Evolutionary conservation across 192 early-diverging fungal species (phyloP).

Genomic region (Gaertneriomyces sp.): DNA sequence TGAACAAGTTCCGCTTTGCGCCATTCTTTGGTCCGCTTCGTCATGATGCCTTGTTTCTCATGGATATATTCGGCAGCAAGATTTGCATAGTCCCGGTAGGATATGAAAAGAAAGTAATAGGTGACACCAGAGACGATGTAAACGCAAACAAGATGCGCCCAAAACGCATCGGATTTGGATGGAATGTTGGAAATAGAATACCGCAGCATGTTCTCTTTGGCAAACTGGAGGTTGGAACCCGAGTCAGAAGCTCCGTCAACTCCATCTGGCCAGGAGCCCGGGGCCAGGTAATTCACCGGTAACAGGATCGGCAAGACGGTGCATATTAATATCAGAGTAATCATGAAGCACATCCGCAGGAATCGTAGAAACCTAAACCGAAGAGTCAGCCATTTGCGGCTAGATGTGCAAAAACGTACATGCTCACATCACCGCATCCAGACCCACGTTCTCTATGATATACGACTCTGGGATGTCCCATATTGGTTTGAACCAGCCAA

Average conservation of each 20-base stretch:
- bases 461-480: constrained; percentile 32
- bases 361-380: constrained; percentile 41
- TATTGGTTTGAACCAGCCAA: constrained; percentile 41
- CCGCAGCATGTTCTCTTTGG: not conserved
- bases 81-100: constrained; percentile 36
- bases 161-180: constrained; percentile 29
- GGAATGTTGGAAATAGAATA: constrained; percentile 40
- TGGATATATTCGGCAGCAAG: constrained; percentile 31
- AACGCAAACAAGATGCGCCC: constrained; percentile 39
- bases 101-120: constrained; percentile 36
- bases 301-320: constrained; percentile 35
- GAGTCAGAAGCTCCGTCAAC: too few relatives aligned
- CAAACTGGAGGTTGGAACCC: constrained; percentile 12
- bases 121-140: constrained; percentile 36
- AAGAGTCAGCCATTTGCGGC: not conserved
- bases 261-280: too few relatives aligned
- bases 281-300: constrained; percentile 42
- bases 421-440: constrained; percentile 47
- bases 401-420: not conserved
- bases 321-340: constrained; percentile 24
- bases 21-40: constrained; percentile 29
- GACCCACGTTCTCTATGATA: constrained; percentile 43
- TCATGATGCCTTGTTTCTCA: constrained; percentile 17
- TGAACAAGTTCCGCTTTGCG: constrained; percentile 41
- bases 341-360: constrained; percentile 35